Percentiles rank a stretch among this genome's conserved stretches.
These are phyloP conservation scores for Nepenthes mirabilis DNA, from an alignment of 148 eudicot species.

Conservation along the genomic window DNA sequence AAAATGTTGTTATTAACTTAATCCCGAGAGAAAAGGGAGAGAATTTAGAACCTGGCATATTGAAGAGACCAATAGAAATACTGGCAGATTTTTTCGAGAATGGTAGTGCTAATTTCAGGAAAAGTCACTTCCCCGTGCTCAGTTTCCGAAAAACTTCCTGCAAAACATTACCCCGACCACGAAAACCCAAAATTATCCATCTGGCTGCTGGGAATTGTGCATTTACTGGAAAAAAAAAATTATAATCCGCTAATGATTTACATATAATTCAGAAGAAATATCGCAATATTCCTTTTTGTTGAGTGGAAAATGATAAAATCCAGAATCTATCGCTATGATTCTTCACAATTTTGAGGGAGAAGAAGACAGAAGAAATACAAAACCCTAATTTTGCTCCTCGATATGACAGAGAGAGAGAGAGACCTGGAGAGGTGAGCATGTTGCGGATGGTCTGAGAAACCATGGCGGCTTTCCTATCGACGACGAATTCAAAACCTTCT, in stretches of 20 bases:
- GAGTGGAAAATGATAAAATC: not conserved
- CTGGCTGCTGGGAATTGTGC: too few relatives aligned
- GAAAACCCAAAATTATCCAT: not conserved
- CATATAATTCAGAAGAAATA: too few relatives aligned
- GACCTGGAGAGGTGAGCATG: slow-evolving; percentile 98
- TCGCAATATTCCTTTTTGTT: too few relatives aligned
- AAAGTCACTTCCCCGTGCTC: slow-evolving; percentile 69
- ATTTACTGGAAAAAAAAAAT: too few relatives aligned
- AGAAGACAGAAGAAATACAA: not conserved
- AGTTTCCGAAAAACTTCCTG: slow-evolving; percentile 75
- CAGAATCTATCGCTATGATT: not conserved
- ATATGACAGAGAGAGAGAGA: not conserved
- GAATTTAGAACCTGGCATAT: slow-evolving; percentile 53
- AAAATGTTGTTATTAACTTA: not conserved
- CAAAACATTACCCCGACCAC: not conserved
- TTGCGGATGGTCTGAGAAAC: slow-evolving; percentile 92
- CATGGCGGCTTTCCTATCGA: slow-evolving; percentile 93
- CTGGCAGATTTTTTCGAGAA: slow-evolving; percentile 95
- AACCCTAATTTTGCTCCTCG: slow-evolving; percentile 15
- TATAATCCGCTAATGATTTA: too few relatives aligned
- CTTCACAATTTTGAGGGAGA: too few relatives aligned
- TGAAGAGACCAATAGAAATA: slow-evolving; percentile 98
- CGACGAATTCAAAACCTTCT: slow-evolving; percentile 86
- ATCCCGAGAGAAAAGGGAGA: not conserved
- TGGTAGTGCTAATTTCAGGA: slow-evolving; percentile 87